A percentile compares a stretch with the other conserved stretches of the same genome.
These are phyloP conservation scores for Podila clonocystis DNA, from an alignment of 192 early-diverging fungal species.

Conservation along the genomic window DNA sequence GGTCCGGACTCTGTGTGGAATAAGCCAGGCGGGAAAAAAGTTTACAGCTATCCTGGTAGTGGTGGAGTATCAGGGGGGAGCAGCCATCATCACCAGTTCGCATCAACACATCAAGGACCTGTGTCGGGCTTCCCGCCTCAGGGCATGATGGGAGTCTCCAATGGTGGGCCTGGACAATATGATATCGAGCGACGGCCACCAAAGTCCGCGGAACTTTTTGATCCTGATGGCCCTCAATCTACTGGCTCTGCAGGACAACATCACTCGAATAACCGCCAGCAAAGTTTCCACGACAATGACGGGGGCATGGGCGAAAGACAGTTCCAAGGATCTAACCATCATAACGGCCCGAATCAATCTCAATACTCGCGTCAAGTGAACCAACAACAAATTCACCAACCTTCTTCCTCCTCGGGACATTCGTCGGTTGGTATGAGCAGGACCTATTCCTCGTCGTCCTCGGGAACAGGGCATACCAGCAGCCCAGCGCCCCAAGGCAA, in stretches of 20 bases:
- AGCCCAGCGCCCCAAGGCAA: slow-evolving; percentile 20
- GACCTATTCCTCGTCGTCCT: slow-evolving; percentile 38
- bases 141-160: not conserved
- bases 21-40: slow-evolving; percentile 5
- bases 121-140: not conserved
- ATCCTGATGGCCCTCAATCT: slow-evolving; percentile 30
- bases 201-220: slow-evolving; percentile 41
- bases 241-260: slow-evolving; percentile 6
- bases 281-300: slow-evolving; percentile 3
- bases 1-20: not conserved
- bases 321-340: no score
- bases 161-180: slow-evolving; percentile 17
- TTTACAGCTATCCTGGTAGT: not conserved
- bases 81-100: not conserved
- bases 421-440: slow-evolving; percentile 32
- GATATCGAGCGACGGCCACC: slow-evolving; percentile 45
- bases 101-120: not conserved
- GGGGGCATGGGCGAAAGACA: no score
- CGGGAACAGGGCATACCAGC: slow-evolving; percentile 20
- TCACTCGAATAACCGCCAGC: slow-evolving; percentile 1
- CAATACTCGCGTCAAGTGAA: not conserved
- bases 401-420: slow-evolving; percentile 8
- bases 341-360: not conserved
- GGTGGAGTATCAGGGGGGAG: not conserved
- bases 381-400: slow-evolving; percentile 9